Evolutionary conservation across 116 monocot genomes (phyloP).

Genomic region (Cymodocea nodosa): DNA sequence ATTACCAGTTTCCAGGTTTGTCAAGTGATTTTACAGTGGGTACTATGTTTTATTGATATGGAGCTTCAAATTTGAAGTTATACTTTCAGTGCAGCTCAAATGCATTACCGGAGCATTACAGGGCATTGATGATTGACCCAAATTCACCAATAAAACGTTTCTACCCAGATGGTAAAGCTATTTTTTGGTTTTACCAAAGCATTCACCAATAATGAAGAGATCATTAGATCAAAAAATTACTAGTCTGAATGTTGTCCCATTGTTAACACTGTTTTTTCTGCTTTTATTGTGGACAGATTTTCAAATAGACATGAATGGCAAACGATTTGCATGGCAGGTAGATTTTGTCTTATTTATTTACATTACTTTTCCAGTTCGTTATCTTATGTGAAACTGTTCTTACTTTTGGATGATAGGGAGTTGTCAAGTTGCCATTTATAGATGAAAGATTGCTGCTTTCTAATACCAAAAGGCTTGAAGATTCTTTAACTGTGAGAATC

Average conservation of each 20-base stretch:
- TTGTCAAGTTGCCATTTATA: conserved; percentile 98
- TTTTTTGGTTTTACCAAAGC: not conserved
- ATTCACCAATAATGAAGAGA: not conserved
- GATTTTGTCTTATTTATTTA: conserved; percentile 3
- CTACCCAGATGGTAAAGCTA: conserved; percentile 66
- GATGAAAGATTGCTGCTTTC: conserved; percentile 66
- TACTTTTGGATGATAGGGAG: conserved; percentile 23
- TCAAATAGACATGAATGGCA: conserved; percentile 96
- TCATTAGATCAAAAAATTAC: too few relatives aligned
- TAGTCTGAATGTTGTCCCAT: too few relatives aligned
- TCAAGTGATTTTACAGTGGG: not conserved
- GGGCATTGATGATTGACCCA: conserved; percentile 73
- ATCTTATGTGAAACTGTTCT: not conserved
- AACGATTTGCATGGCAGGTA: conserved; percentile 98
- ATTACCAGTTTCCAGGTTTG: conserved; percentile 81
- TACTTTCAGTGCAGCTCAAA: conserved; percentile 36
- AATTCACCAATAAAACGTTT: conserved; percentile 61
- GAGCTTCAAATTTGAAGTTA: not conserved
- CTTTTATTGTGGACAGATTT: conserved; percentile 51
- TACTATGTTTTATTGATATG: not conserved
- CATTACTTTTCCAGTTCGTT: not conserved
- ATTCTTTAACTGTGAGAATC: conserved; percentile 52
- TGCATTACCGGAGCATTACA: conserved; percentile 71
- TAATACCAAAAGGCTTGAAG: conserved; percentile 78
- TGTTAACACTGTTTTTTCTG: too few relatives aligned